A percentile compares a stretch with the other conserved stretches of the same genome.
Conservation (phyloP, 164 flowering plant genomes). For the Malania oleifera region DNA sequence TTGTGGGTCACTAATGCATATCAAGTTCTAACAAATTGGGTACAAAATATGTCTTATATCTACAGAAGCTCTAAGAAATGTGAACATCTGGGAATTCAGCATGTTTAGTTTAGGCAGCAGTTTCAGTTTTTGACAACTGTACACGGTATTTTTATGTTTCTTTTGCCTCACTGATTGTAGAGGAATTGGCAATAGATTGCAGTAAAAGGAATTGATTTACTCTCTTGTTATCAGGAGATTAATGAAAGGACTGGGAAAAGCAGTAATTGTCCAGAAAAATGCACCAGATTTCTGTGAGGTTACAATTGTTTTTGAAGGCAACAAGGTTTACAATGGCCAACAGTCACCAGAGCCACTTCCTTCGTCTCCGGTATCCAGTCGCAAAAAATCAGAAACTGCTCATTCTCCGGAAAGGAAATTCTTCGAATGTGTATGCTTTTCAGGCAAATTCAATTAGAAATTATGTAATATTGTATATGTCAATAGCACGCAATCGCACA, state of each 20-base stretch:
- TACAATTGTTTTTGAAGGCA: slow-evolving; percentile 44
- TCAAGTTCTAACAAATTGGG: no score
- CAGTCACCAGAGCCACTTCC: slow-evolving; percentile 9
- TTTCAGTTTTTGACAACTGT: no score
- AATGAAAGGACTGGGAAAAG: slow-evolving; percentile 38
- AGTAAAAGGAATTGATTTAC: neutral
- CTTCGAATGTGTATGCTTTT: slow-evolving; percentile 54
- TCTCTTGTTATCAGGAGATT: slow-evolving; percentile 25
- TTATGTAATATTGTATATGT: no score
- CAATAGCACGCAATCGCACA: no score
- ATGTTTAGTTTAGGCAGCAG: no score
- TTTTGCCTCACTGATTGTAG: no score
- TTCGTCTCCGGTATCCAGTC: slow-evolving; percentile 18
- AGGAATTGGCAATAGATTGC: no score
- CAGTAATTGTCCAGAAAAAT: slow-evolving; percentile 54
- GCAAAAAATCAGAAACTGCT: slow-evolving; percentile 13
- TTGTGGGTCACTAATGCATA: no score
- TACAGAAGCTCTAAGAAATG: no score
- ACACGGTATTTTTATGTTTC: no score
- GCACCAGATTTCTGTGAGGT: slow-evolving; percentile 76
- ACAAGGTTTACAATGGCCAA: slow-evolving; percentile 24
- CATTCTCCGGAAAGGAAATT: slow-evolving; percentile 28
- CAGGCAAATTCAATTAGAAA: slow-evolving; percentile 34
- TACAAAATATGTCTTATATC: no score
- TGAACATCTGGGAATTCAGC: no score